Conservation (phyloP, 2,329 filamentous ascomycete genomes). For the Epichloe festucae region DNA sequence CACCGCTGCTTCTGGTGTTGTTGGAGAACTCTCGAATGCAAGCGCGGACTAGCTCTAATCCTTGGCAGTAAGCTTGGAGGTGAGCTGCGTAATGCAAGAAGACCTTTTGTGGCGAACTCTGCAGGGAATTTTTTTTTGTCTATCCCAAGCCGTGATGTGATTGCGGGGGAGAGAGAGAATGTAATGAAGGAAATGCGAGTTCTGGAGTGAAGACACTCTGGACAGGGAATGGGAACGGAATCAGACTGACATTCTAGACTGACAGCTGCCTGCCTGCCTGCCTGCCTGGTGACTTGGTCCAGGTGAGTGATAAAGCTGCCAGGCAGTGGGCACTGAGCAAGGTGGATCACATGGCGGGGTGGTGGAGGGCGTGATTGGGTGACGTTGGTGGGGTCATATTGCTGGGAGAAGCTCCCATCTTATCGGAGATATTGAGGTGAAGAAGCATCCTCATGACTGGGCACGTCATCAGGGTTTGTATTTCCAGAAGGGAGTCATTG, state of each 20-base stretch:
- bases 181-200: background rate
- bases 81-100: too few species aligned
- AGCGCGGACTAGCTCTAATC: too few species aligned
- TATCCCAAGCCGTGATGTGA: too few species aligned
- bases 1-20: conserved; percentile 8
- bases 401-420: background rate
- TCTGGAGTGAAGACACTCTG: too few species aligned
- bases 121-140: too few species aligned
- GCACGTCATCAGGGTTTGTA: background rate
- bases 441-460: background rate
- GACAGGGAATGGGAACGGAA: background rate
- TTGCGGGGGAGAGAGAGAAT: background rate
- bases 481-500: background rate
- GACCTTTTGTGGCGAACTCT: too few species aligned
- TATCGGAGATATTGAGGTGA: background rate
- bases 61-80: too few species aligned
- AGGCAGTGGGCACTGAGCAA: background rate
- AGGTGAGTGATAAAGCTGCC: background rate
- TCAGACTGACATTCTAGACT: background rate
- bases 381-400: background rate
- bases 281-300: conserved; percentile 9
- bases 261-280: conserved; percentile 7
- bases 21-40: too few species aligned
- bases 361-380: background rate
- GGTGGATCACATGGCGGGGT: conserved; percentile 18